Base-by-base conservation (phyloP, 2,329 filamentous ascomycete genomes). In the Coleophoma crateriformis region DNA sequence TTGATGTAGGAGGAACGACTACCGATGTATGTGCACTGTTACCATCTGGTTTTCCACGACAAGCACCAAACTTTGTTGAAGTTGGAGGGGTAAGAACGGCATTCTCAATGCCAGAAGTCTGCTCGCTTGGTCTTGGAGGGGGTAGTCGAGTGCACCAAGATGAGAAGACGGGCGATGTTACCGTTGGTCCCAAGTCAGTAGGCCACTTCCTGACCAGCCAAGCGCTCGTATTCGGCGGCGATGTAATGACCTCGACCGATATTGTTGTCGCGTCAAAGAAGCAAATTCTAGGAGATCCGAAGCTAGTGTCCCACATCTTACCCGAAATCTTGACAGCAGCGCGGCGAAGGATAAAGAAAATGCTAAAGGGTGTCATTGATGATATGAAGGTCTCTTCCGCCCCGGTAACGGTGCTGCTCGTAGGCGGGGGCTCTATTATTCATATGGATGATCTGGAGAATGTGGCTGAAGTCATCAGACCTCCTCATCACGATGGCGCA, bases 1-100 rank as follows among this genome's bases (percentile, higher is more conserved):
- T 79, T 2, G 78, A 82, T 54, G 72, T 82, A 32, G 79, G 79
- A 4, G 79, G 79, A 14, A 82, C 79, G 0, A 82, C 78, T 0
- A 77, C 77, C 2, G 79, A 82, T 58, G 73, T 81, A 4, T 77
- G 78, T 15, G 20, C 77, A 0, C 61, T 82, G 1, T 66, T 79
- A 1, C 72, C 76, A 0, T 79, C 74, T 3, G 79, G 79, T 0
- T 81, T 81, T 35, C 79, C 79, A 0, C 71, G 78, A 10, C 77
- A 80, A 53, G 76, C 79, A 2, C 71, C 76, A 0, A 74, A 73
- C 0, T 81, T 76, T 42, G 75, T 76, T 8, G 72, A 78, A 47
- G 66, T 82, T 2, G 76, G 71, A 1, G 77, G 77, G 1, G 77
- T 82, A 0, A 67, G 77, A 7, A 79, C 77, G 42, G 78, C 78